A percentile compares a stretch with the other conserved stretches of the same genome.
Conservation (phyloP, 2,329 filamentous ascomycete genomes). For the Orbilia blumenaviensis region DNA sequence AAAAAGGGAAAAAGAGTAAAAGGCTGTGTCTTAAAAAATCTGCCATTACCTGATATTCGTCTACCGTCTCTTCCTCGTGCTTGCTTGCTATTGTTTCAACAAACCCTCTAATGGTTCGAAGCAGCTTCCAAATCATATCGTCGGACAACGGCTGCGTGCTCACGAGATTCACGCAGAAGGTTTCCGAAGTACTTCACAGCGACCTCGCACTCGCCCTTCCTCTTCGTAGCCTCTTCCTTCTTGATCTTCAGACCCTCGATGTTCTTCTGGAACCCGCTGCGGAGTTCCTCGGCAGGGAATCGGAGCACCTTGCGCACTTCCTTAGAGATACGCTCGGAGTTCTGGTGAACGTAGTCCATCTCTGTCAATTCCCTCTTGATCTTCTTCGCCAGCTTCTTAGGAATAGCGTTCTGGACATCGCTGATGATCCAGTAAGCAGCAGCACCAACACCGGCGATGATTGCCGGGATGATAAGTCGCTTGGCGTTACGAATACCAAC, state of each 20-base stretch:
- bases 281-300: slow-evolving; percentile 84
- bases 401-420: slow-evolving; percentile 88
- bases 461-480: slow-evolving; percentile 79
- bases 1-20: background rate
- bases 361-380: slow-evolving; percentile 80
- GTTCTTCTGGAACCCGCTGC: slow-evolving; percentile 81
- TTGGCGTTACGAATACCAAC: slow-evolving; percentile 83
- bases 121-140: slow-evolving; percentile 65
- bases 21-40: slow-evolving; percentile 11
- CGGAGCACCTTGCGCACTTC: slow-evolving; percentile 90
- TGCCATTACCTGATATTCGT: slow-evolving; percentile 11
- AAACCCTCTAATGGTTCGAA: slow-evolving; percentile 20
- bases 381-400: slow-evolving; percentile 83
- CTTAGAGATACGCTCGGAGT: slow-evolving; percentile 81
- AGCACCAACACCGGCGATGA: slow-evolving; percentile 81
- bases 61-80: background rate
- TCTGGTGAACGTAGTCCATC: slow-evolving; percentile 91
- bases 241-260: slow-evolving; percentile 82
- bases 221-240: slow-evolving; percentile 83
- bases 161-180: slow-evolving; percentile 72
- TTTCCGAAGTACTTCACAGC: slow-evolving; percentile 91
- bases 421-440: slow-evolving; percentile 76
- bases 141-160: slow-evolving; percentile 65
- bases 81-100: background rate
- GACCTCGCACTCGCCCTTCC: slow-evolving; percentile 82